phyloP scores from a whole-genome alignment of 768 basidiomycete species.

The Kwoniella sp. region DNA sequence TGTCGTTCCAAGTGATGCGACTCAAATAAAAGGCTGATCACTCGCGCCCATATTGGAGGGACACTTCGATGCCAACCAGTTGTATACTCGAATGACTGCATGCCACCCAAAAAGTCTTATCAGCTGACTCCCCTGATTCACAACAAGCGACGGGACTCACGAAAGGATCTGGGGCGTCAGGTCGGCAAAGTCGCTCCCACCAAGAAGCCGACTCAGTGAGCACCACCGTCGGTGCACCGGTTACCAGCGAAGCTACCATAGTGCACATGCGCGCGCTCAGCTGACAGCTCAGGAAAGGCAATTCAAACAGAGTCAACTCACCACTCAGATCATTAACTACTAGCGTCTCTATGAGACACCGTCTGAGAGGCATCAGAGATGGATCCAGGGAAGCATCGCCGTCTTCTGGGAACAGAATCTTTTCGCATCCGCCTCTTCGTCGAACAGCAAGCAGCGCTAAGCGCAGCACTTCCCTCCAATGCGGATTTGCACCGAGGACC shows the following conservation, averaged over 20 bases:
- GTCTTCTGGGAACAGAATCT: constrained; percentile 13
- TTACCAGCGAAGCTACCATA: constrained; percentile 1
- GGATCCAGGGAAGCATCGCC: not conserved
- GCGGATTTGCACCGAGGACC: constrained; percentile 18
- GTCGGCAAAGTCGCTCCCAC: constrained; percentile 12
- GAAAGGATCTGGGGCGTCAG: not conserved
- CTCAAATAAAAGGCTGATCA: constrained; percentile 14
- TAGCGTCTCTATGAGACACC: constrained; percentile 19
- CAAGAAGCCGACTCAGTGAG: constrained; percentile 11
- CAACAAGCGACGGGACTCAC: not conserved
- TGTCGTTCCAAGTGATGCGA: constrained; percentile 12
- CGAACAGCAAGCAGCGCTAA: constrained; percentile 4
- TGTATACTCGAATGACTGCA: constrained; percentile 15
- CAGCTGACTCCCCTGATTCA: no score
- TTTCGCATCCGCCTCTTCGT: constrained; percentile 15
- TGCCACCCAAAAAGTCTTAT: no score
- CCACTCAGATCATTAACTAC: constrained; percentile 9
- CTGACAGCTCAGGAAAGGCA: not conserved
- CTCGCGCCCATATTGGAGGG: constrained; percentile 8
- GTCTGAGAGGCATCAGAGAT: constrained; percentile 11
- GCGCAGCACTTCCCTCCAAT: constrained; percentile 21
- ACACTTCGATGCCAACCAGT: constrained; percentile 16
- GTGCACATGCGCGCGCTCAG: not conserved
- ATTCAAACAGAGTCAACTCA: not conserved
- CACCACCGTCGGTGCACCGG: constrained; percentile 14